Evolutionary conservation across 1,284 basidiomycete genomes (phyloP), one percentile per base, ranked within the genome.

Genomic region (Laetiporus sulphureus): DNA sequence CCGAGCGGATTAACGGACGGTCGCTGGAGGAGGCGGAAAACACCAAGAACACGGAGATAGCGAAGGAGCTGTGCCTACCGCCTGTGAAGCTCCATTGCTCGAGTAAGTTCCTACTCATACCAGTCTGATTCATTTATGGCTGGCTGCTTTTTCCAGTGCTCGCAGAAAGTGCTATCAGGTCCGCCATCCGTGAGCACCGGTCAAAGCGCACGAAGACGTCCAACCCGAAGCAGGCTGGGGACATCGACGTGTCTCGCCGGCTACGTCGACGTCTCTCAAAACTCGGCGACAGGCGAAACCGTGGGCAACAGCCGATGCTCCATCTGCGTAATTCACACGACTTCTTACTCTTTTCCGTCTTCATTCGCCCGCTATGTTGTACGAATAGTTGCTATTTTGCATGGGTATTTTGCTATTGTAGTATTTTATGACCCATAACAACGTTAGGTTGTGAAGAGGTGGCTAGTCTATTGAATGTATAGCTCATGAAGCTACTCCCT

Each of bases 11-110:
- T 53, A 96, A 88, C 71, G 96, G 96, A 19, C 74, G 99, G 54
- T 85, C 85, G 13, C 69, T 99, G 42, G 94, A 98, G 44, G 89
- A 95, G 52, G 96, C 96, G 11, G 91, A 90, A 44, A 83, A 86
- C 60, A 97, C 99, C 59, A 96, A 94, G 69, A 99, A 99, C 72
- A 99, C 95, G 6, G 96, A 99, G 65, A 99, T 99, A 60, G 96
- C 96, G 7, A 94, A 97, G 69, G 94, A 98, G 65, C 67, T 97
- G 13, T 88, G 84, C 57, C 69, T 99, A 40, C 96, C 96, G 7
- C 96, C 96, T 32, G 96, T 99, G 60, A 99, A 99, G 66, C 76
- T 94, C 37, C 87, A 91, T 66, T 92, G 83, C 54, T 87, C 85
- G 25, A 90, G 87, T 90, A 51, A 45, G 83, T 72, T 42, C 48